Conservation (phyloP, 208 protist species). For the Leishmania guyanensis region DNA sequence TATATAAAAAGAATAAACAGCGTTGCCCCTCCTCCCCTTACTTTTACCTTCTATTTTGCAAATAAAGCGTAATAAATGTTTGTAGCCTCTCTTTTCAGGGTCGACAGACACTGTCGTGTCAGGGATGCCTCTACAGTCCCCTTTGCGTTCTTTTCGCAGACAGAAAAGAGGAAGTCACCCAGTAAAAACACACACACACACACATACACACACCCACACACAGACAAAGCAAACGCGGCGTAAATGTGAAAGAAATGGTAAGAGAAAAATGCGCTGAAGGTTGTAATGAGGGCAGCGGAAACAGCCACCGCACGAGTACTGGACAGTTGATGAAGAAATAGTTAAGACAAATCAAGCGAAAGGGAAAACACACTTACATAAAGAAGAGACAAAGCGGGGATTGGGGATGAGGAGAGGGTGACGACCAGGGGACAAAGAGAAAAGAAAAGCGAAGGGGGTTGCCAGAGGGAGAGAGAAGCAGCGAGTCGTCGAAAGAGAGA, state of each 20-base stretch:
- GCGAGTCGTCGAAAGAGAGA: not conserved
- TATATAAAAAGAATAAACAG: not conserved
- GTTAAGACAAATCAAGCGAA: conserved; percentile 5
- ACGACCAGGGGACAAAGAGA: not conserved
- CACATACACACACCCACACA: not conserved
- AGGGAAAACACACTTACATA: conserved; percentile 9
- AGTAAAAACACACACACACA: not conserved
- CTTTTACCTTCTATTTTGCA: not conserved
- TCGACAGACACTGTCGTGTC: not conserved
- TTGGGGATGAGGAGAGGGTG: not conserved
- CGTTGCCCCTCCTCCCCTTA: not conserved
- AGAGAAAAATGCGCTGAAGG: not conserved
- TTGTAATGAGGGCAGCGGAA: not conserved
- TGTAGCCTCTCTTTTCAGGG: not conserved
- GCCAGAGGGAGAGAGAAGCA: not conserved
- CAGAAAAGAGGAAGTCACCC: not conserved
- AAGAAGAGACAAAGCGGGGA: conserved; percentile 8
- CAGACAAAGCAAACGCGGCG: not conserved
- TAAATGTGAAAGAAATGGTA: not conserved
- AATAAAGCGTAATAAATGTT: not conserved
- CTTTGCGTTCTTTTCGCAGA: not conserved
- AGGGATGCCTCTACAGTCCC: not conserved
- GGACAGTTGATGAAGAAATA: not conserved
- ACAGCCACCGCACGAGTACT: not conserved
- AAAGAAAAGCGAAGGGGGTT: not conserved